phyloP scores from a whole-genome alignment of 768 basidiomycete species.

The Mycena epipterygia region DNA sequence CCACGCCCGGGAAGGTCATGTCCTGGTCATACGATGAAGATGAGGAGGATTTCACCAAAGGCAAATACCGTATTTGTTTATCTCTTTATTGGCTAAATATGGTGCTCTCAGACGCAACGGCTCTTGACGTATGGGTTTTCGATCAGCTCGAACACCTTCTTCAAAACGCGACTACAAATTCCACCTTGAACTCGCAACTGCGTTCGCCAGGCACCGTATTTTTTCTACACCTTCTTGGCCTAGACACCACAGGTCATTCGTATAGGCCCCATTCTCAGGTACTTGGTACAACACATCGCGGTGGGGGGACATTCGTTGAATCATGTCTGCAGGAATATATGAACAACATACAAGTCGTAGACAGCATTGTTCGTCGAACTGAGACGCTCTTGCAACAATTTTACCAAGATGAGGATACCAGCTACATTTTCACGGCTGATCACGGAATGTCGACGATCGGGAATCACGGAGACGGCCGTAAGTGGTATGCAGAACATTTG shows the following conservation, averaged over 20 bases:
- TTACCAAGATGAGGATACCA: conserved; percentile 77
- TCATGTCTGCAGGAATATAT: conserved; percentile 77
- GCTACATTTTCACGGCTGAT: conserved; percentile 87
- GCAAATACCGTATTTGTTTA: conserved; percentile 47
- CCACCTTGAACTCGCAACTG: conserved; percentile 63
- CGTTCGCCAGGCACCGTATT: conserved; percentile 75
- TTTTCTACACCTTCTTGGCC: conserved; percentile 86
- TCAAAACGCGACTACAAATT: conserved; percentile 71
- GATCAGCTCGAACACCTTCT: conserved; percentile 75
- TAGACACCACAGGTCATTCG: conserved; percentile 91
- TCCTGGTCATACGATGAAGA: conserved; percentile 84
- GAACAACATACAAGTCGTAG: conserved; percentile 85
- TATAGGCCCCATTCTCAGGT: conserved; percentile 87
- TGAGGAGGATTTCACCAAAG: conserved; percentile 90
- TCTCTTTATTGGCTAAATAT: neutral
- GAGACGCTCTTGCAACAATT: conserved; percentile 74
- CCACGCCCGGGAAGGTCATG: conserved; percentile 75
- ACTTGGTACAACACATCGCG: neutral
- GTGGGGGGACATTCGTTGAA: neutral
- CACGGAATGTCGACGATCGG: conserved; percentile 93
- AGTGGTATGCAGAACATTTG: conserved; percentile 38
- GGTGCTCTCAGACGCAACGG: conserved; percentile 71
- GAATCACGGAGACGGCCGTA: conserved; percentile 91
- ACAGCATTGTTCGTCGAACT: conserved; percentile 76
- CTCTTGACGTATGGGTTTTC: conserved; percentile 84